Base-by-base conservation (phyloP, 2,329 filamentous ascomycete genomes). In the Podosphaera fusca region DNA sequence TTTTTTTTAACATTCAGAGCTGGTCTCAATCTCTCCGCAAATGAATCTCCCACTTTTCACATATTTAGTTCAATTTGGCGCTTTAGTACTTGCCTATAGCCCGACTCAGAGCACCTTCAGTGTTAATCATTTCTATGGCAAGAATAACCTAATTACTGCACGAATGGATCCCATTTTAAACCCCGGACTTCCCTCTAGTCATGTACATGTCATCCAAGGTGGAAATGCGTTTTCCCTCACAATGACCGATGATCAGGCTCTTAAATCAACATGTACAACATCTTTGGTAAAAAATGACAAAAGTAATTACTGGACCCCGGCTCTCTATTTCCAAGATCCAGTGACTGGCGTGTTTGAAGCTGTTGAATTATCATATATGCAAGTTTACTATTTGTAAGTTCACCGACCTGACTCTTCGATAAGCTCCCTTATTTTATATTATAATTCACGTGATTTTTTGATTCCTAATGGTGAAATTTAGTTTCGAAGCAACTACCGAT, bases 221-320 rank as follows among this genome's bases (percentile, higher is more conserved):
- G 85, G 82, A 57, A 67, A 63, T 50, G 58, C 58, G 30, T 67
- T 67, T 55, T 64, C 78, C 76, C 49, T 79, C 61, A 73, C 69
- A 56, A 80, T 82, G 65, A 79, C 74, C 47, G 84, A 80, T 63
- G 72, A 78, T 58, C 72, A 76, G 51, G 73, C 85, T 33, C 60
- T 72, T 59, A 67, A 74, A 57, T 85, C 77, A 35, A 73, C 79
- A 59, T 95, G 88, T 71, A 92, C 87, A 1, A 89, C 86, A 9
- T 94, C 87, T 67, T 79, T 76, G 57, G 84, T 94, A 47, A 80
- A 74, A 42, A 75, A 90, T 70, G 88, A 95, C 70, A 84, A 81
- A 71, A 94, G 87, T n/a, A 81, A 80, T 36, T 95, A 95, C 72
- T 95, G 87, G 86, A 79, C 81, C 56, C 88, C 88, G 0, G 71